Percentiles rank a stretch among this genome's conserved stretches.
Conservation (phyloP, 2,329 filamentous ascomycete genomes). For the Bipolaris bicolor region DNA sequence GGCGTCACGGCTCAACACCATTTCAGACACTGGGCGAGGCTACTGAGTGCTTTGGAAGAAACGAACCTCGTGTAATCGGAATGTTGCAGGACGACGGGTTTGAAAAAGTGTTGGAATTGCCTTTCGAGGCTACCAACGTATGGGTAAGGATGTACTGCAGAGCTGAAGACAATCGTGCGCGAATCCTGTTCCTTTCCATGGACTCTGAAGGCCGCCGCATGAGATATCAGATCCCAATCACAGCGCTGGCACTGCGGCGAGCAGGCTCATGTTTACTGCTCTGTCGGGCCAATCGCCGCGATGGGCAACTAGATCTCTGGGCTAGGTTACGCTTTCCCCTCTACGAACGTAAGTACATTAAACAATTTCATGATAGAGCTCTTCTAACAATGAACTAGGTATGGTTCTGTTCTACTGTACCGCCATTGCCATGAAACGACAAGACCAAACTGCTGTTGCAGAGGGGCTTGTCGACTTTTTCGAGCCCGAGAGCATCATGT, state of each 20-base stretch:
- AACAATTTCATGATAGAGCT: neutral
- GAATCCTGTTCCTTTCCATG: conserved; percentile 60
- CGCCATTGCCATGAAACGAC: conserved; percentile 63
- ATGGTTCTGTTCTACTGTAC: conserved; percentile 65
- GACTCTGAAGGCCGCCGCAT: conserved; percentile 50
- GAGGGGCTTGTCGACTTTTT: conserved; percentile 56
- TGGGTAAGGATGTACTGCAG: conserved; percentile 60
- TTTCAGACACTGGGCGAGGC: conserved; percentile 44
- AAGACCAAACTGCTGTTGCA: conserved; percentile 55
- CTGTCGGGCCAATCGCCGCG: conserved; percentile 47
- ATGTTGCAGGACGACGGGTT: conserved; percentile 50
- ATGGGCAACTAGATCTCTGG: conserved; percentile 58
- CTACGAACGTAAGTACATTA: conserved; percentile 57
- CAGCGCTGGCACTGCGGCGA: conserved; percentile 53
- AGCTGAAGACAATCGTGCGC: conserved; percentile 57
- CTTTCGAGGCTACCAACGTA: conserved; percentile 57
- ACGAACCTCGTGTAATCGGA: conserved; percentile 45
- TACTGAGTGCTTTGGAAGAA: conserved; percentile 45
- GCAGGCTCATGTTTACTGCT: conserved; percentile 51
- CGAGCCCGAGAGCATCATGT: conserved; percentile 55
- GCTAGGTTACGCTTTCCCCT: conserved; percentile 60
- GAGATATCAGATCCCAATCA: conserved; percentile 58
- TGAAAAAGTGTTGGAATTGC: conserved; percentile 49
- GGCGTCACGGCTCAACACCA: conserved; percentile 46
- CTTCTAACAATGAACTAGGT: conserved; percentile 41